Evolutionary conservation across 2,329 filamentous ascomycete species (phyloP).

Genomic region (Ophiocordyceps sinensis): DNA sequence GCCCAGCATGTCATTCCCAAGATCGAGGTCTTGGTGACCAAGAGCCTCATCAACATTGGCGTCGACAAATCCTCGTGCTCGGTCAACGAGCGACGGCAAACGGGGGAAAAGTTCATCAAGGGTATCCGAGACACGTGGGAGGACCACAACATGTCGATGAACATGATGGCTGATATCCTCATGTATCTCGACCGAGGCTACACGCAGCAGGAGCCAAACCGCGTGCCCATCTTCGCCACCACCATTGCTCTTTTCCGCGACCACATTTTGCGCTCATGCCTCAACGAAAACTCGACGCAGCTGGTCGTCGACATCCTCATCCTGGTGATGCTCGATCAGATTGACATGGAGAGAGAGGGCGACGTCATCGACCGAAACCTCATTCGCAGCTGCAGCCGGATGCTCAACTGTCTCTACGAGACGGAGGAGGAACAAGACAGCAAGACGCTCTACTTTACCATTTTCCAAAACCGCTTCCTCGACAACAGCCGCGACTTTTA

Average conservation of each 20-base stretch:
- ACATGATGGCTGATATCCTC: slow-evolving; percentile 89
- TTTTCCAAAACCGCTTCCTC: slow-evolving; percentile 71
- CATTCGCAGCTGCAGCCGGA: slow-evolving; percentile 70
- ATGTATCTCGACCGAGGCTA: slow-evolving; percentile 96
- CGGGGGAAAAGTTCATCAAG: slow-evolving; percentile 70
- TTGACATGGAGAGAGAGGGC: slow-evolving; percentile 82
- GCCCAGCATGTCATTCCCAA: slow-evolving; percentile 54
- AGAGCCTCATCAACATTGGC: slow-evolving; percentile 46
- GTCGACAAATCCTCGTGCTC: slow-evolving; percentile 46
- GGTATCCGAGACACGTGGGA: slow-evolving; percentile 69
- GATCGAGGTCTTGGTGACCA: slow-evolving; percentile 58
- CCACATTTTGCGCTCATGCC: slow-evolving; percentile 54
- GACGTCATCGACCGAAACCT: slow-evolving; percentile 75
- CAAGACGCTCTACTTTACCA: slow-evolving; percentile 68
- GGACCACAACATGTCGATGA: slow-evolving; percentile 83
- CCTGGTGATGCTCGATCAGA: slow-evolving; percentile 74
- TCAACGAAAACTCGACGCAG: slow-evolving; percentile 29
- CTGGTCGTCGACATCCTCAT: slow-evolving; percentile 63
- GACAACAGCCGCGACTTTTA: slow-evolving; percentile 62
- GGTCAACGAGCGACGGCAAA: slow-evolving; percentile 62
- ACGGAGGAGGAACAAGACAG: slow-evolving; percentile 62
- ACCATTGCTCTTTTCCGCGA: slow-evolving; percentile 84
- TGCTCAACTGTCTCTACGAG: slow-evolving; percentile 83
- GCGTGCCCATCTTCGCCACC: slow-evolving; percentile 67
- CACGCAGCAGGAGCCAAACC: slow-evolving; percentile 47